These are phyloP conservation scores for Arctium lappa DNA, from an alignment of 129 eudicot species.

Conservation along the genomic window DNA sequence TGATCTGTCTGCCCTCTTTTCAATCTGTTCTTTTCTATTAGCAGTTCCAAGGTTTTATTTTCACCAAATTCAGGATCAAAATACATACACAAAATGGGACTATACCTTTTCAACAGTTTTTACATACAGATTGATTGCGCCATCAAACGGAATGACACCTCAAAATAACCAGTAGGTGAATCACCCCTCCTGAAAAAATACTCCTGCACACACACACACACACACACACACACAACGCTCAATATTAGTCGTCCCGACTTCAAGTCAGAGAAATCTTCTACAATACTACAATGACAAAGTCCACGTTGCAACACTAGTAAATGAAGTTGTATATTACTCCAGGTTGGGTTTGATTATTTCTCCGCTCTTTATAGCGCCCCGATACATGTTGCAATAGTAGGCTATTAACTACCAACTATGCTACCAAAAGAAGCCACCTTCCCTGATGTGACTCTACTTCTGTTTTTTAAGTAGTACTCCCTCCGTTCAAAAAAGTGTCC, in stretches of 20 bases:
- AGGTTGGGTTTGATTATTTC: background rate
- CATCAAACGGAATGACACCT: conserved; percentile 61
- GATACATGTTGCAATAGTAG: background rate
- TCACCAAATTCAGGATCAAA: conserved; percentile 13
- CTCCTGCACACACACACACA: conserved; percentile 15
- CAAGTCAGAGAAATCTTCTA: background rate
- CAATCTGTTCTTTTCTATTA: background rate
- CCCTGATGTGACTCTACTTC: background rate
- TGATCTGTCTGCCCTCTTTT: background rate
- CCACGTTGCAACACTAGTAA: background rate
- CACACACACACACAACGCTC: background rate
- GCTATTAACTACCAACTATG: background rate
- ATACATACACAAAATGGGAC: conserved; percentile 29
- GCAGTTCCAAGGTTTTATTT: background rate
- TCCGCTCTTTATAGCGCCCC: background rate
- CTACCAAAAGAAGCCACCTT: background rate
- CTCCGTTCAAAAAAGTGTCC: background rate
- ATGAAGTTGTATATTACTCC: background rate
- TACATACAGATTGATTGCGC: conserved; percentile 54
- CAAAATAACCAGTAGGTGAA: conserved; percentile 35
- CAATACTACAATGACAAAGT: background rate
- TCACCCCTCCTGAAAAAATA: conserved; percentile 38
- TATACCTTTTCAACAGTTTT: conserved; percentile 34
- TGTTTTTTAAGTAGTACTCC: background rate
- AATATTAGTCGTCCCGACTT: background rate